Evolutionary conservation across 352 stramenopile species (phyloP), one percentile per base, ranked within the genome.

Genomic region (Phytophthora europaea): DNA sequence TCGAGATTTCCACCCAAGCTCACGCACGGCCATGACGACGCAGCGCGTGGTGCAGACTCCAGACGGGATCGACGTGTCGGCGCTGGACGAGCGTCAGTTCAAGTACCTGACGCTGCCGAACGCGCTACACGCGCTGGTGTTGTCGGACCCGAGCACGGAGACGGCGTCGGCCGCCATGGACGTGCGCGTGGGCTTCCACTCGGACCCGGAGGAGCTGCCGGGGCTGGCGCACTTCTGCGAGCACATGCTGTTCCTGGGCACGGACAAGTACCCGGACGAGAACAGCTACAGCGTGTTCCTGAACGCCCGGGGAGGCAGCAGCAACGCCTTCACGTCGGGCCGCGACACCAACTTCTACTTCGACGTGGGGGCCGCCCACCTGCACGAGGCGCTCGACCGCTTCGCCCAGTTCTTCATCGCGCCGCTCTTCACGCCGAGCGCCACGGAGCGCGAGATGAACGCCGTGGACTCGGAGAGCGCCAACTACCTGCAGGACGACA

Each of bases 221-320:
- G 93, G 93, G 0, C 84, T 98, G 9, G 92, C 93, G 54, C 93
- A 98, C 55, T 98, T 99, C 50, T 78, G 84, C 63, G 97, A 99
- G 79, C 97, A 99, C 89, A 98, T 99, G 95, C 79, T 99, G 1
- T 99, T 99, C 68, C 76, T 99, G n/a, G 97, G 97, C n/a, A 99
- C 95, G 48, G 77, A 91, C 36, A 97, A 98, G 76, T 99, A 98
- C 80, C 97, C 97, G 4, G 83, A 98, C 56, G 97, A 99, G 81
- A 96, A 98, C 80, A 95, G 84, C 26, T 99, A 98, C 75, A 89
- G 91, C 61, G 78, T 84, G 23, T 99, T 94, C 69, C 72, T 99
- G 18, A 89, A 82, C 40, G 76, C 85, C 8, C 92, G 98, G 75
- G 94, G 95, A 52, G 97, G 97, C 4, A 88, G 79, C 28, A 97